Base-by-base conservation (phyloP, 306 rosid genomes). In the Echinosophora koreensis region DNA sequence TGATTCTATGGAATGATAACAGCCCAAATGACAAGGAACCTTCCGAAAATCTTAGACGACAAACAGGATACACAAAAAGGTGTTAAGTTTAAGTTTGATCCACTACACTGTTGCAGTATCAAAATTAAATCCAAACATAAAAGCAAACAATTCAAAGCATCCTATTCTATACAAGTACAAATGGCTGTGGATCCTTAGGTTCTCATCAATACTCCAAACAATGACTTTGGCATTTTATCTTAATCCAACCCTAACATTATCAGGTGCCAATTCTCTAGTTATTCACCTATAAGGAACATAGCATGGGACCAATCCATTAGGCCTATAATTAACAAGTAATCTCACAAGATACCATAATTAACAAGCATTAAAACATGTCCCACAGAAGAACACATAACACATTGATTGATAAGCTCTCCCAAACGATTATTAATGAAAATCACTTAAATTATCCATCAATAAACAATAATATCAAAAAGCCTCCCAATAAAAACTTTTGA, bases 331-430 rank as follows among this genome's bases (percentile, higher is more conserved):
- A 74, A 30, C 64, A 79, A 51, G 5, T 16, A 16, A 68, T 46
- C 28, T 30, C 35, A 22, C 46, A 61, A 50, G 30, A 75, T 81
- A 55, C 81, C 80, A 72, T 71, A 66, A 66, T 16, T 54, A 83
- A 12, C 42, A 41, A 9, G 46, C 46, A 16, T 66, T 38, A 70
- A 76, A 30, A 42, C 14, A 65, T 2, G 63, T 55, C 70, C 16
- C 46, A 42, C 10, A 18, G 50, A 12, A 50, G 9, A 69, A 71
- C 60, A 69, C 46, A 41, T 30, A 30, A 7, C 11, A 41, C 27
- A 46, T 28, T 66, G 13, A 59, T 13, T 59, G 46, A 71, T 18
- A 72, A 9, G 13, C 66, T 74, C 15, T 34, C 56, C 56, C 69
- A 51, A 72, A 16, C 47, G 1, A 66, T 22, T 17, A 76, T 44